Evolutionary conservation across 2,329 filamentous ascomycete genomes (phyloP).

Genomic region (Epichloe elymi): DNA sequence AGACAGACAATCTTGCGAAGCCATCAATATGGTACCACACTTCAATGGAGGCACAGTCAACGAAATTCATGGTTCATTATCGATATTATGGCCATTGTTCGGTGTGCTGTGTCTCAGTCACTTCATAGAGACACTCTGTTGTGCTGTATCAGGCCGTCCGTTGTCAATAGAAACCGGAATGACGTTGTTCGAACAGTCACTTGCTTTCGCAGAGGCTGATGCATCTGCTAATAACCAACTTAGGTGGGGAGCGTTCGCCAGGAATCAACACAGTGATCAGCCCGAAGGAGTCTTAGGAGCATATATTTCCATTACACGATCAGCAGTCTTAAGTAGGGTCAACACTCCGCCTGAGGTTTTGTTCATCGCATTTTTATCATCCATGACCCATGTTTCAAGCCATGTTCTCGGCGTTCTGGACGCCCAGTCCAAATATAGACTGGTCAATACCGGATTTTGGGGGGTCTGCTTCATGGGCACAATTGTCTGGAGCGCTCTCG

Average conservation of each 20-base stretch:
- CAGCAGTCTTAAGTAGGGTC: slow-evolving; percentile 62
- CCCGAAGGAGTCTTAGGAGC: slow-evolving; percentile 12
- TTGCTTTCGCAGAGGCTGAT: slow-evolving; percentile 93
- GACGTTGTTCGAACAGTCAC: slow-evolving; percentile 90
- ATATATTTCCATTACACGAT: slow-evolving; percentile 39
- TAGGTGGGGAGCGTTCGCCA: slow-evolving; percentile 52
- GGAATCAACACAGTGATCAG: slow-evolving; percentile 26
- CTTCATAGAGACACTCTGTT: slow-evolving; percentile 78
- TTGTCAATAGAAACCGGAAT: slow-evolving; percentile 82
- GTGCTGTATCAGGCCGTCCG: slow-evolving; percentile 71
- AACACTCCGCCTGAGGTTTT: slow-evolving; percentile 87
- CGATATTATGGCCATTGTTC: slow-evolving; percentile 63
- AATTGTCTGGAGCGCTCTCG: slow-evolving; percentile 63
- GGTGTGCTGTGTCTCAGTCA: slow-evolving; percentile 60
- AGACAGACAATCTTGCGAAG: slow-evolving; percentile 61
- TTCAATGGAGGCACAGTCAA: slow-evolving; percentile 32
- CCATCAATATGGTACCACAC: slow-evolving; percentile 56
- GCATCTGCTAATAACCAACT: slow-evolving; percentile 72
- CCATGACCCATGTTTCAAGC: slow-evolving; percentile 77
- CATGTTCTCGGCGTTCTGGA: slow-evolving; percentile 72
- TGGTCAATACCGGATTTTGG: slow-evolving; percentile 82
- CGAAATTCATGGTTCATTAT: slow-evolving; percentile 63
- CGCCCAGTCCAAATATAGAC: slow-evolving; percentile 64
- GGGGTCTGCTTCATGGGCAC: slow-evolving; percentile 79
- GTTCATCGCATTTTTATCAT: slow-evolving; percentile 74